Conservation (phyloP, 1,284 basidiomycete genomes). For the Cutaneotrichosporon dermatis region DNA sequence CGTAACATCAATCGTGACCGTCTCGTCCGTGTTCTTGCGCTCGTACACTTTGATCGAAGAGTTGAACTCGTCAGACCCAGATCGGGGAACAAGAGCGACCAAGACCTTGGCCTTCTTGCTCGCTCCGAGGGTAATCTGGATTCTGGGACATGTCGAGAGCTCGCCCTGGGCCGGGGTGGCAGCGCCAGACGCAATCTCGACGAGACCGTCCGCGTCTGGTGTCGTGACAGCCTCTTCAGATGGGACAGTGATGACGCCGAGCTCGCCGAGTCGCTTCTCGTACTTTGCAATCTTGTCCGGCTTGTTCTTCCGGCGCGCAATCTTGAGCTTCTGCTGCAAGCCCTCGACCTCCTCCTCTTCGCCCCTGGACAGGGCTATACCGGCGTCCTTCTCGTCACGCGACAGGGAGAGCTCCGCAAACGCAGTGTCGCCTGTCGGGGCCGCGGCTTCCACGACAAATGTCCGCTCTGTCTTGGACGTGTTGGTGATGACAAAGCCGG, state of each 20-base stretch:
- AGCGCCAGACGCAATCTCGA: constrained; percentile 1
- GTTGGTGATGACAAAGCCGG: constrained; percentile 50
- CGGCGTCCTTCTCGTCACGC: constrained; percentile 44
- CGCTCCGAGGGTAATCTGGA: constrained; percentile 31
- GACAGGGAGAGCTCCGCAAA: constrained; percentile 26
- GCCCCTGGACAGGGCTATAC: constrained; percentile 45
- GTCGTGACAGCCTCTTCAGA: constrained; percentile 6
- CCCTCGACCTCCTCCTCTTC: constrained; percentile 55
- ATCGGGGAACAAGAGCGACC: constrained; percentile 28
- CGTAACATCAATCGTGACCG: constrained; percentile 25
- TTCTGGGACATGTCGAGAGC: constrained; percentile 1
- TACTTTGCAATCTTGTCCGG: constrained; percentile 53
- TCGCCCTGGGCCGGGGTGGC: constrained; percentile 10
- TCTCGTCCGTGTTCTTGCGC: constrained; percentile 46
- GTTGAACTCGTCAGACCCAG: constrained; percentile 7
- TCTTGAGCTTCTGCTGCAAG: constrained; percentile 54
- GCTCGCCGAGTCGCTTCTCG: constrained; percentile 48
- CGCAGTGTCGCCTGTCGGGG: constrained; percentile 3
- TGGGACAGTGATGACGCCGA: constrained; percentile 43
- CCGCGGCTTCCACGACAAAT: constrained; percentile 46
- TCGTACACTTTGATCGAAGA: constrained; percentile 36
- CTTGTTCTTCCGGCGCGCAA: constrained; percentile 52
- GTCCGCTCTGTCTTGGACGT: constrained; percentile 49
- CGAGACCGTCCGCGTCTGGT: neutral
- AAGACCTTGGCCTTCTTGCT: constrained; percentile 43